phyloP scores from a whole-genome alignment of 176 grass and related monocot species.

The Eragrostis nindensis region DNA sequence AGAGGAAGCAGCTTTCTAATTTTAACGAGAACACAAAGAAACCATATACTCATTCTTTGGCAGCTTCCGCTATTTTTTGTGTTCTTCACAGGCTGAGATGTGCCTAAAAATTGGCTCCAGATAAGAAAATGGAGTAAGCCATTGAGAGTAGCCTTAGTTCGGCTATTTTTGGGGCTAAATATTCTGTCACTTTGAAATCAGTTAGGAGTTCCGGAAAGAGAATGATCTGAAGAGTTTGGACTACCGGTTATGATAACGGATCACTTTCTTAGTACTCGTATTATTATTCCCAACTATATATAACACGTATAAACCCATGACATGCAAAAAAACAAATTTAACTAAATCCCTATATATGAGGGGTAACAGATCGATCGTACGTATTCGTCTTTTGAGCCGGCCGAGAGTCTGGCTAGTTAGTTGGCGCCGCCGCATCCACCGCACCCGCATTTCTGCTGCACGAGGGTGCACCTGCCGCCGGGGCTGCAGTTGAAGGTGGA shows the following conservation, averaged over 20 bases:
- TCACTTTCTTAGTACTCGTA: too few relatives aligned
- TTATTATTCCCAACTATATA: too few relatives aligned
- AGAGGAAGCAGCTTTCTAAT: not conserved
- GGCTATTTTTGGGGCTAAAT: too few relatives aligned
- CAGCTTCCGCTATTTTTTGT: not conserved
- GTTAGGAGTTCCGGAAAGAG: too few relatives aligned
- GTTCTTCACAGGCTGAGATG: not conserved
- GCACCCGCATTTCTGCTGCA: constrained; percentile 11
- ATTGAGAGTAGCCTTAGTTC: too few relatives aligned
- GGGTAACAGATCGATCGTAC: not conserved
- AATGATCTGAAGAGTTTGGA: too few relatives aligned
- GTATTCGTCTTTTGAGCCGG: not conserved
- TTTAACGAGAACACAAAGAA: too few relatives aligned
- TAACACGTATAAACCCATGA: not conserved
- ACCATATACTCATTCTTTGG: not conserved
- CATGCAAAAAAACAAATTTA: not conserved
- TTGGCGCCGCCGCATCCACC: not conserved
- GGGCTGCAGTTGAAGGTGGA: constrained; percentile 23
- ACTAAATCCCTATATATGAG: not conserved
- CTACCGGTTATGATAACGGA: too few relatives aligned
- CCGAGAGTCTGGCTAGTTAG: not conserved
- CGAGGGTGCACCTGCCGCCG: constrained; percentile 20
- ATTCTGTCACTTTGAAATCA: too few relatives aligned
- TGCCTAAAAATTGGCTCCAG: too few relatives aligned
- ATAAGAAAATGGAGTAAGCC: too few relatives aligned